Evolutionary conservation across 73 alveolate species (phyloP).

Genomic region (Blepharisma japonicum): DNA sequence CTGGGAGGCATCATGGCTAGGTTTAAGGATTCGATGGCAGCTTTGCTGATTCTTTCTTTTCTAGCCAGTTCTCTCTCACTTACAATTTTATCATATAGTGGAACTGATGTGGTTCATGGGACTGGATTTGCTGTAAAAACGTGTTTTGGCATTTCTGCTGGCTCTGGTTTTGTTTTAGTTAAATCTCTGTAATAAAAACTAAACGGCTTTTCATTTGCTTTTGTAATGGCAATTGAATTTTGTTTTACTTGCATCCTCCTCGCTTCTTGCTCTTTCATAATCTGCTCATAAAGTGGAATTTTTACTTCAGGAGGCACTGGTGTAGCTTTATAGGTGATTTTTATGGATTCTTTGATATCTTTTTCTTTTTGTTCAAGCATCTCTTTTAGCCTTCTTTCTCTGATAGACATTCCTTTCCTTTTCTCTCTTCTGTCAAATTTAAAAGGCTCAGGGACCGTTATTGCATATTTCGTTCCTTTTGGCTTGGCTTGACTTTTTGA

Average conservation of each 20-base stretch:
- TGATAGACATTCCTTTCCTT: slow-evolving; percentile 50
- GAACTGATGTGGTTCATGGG: slow-evolving; percentile 75
- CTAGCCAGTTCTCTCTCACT: slow-evolving; percentile 63
- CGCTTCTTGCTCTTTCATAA: slow-evolving; percentile 58
- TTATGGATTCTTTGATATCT: slow-evolving; percentile 50
- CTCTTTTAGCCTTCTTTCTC: slow-evolving; percentile 68
- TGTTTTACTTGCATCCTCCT: slow-evolving; percentile 69
- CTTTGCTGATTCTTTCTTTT: slow-evolving; percentile 78
- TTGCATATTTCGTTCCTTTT: slow-evolving; percentile 46
- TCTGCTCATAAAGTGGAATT: slow-evolving; percentile 57
- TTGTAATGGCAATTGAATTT: slow-evolving; percentile 54
- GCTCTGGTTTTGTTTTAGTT: slow-evolving; percentile 37
- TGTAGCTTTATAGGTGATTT: slow-evolving; percentile 55
- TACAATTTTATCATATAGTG: slow-evolving; percentile 62
- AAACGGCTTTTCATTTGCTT: slow-evolving; percentile 66
- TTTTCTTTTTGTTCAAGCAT: slow-evolving; percentile 61
- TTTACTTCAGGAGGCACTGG: slow-evolving; percentile 66
- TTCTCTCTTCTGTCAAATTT: slow-evolving; percentile 72
- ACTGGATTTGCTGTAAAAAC: slow-evolving; percentile 90
- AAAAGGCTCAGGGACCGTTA: slow-evolving; percentile 82
- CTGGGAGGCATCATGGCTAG: slow-evolving; percentile 92
- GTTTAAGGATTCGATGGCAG: slow-evolving; percentile 83
- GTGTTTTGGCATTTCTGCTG: slow-evolving; percentile 39
- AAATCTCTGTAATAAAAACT: slow-evolving; percentile 65
- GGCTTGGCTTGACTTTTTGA: slow-evolving; percentile 19